phyloP scores from a whole-genome alignment of 352 stramenopile genomes.

The Blastocystis sp. region DNA sequence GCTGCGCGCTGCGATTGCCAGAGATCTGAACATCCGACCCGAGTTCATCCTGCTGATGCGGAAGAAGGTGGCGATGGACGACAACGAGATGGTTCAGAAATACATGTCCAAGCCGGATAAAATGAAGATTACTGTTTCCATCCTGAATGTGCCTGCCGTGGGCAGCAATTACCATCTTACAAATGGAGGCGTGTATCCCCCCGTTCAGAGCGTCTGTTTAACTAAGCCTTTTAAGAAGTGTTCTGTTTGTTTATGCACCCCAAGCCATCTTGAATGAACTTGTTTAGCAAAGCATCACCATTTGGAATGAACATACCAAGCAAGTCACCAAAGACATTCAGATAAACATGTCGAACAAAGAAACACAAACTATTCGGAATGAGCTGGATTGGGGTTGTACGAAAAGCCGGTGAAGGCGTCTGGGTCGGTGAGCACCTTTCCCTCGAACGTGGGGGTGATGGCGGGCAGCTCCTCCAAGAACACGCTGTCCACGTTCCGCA shows the following conservation, averaged over 20 bases:
- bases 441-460: constrained; percentile 9
- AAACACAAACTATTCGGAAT: no score
- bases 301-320: no score
- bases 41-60: neutral
- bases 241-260: no score
- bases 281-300: no score
- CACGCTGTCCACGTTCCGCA: constrained; percentile 80
- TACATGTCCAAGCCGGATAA: constrained; percentile 36
- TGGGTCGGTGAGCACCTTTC: constrained; percentile 75
- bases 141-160: neutral
- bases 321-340: no score
- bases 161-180: constrained; percentile 38
- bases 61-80: constrained; percentile 9
- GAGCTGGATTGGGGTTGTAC: constrained; percentile 74
- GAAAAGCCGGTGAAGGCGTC: constrained; percentile 88
- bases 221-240: no score
- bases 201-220: no score
- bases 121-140: neutral
- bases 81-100: constrained; percentile 16
- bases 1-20: neutral
- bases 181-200: constrained; percentile 17
- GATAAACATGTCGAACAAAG: no score
- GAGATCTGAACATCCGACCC: neutral
- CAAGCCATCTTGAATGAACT: no score
- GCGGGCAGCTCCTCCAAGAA: no score